phyloP scores from a whole-genome alignment of 176 grass and related monocot genomes.

The Stipa capillata region DNA sequence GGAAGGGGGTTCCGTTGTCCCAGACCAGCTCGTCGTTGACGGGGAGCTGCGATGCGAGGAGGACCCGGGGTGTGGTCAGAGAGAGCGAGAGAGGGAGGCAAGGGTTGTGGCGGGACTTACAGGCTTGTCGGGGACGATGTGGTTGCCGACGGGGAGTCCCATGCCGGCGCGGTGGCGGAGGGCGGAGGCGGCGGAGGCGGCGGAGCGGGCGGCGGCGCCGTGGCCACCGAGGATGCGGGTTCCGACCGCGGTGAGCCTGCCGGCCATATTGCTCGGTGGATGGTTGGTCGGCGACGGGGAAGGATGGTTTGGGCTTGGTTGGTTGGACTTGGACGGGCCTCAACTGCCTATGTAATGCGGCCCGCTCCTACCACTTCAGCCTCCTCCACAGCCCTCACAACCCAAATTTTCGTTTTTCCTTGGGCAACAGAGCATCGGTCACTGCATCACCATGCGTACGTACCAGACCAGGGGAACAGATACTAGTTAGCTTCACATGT shows the following conservation, averaged over 20 bases:
- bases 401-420: too few species aligned
- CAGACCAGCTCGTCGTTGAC: constrained; percentile 49
- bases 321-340: neutral
- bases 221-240: constrained; percentile 58
- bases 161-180: constrained; percentile 52
- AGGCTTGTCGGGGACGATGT: constrained; percentile 70
- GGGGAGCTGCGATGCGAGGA: constrained; percentile 28
- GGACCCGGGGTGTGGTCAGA: too few species aligned
- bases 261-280: constrained; percentile 36
- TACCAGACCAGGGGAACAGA: too few species aligned
- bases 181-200: constrained; percentile 29
- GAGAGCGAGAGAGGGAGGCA: neutral
- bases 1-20: constrained; percentile 71
- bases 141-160: constrained; percentile 59
- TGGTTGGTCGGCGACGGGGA: neutral
- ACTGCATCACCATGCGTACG: too few species aligned
- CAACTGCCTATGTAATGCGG: too few species aligned
- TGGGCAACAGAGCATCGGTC: too few species aligned
- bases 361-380: too few species aligned
- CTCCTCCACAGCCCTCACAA: too few species aligned
- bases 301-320: neutral
- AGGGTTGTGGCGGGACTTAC: neutral
- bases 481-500: too few species aligned
- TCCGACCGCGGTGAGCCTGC: constrained; percentile 42
- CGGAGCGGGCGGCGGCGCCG: constrained; percentile 36